A percentile compares a stretch with the other conserved stretches of the same genome.
Conservation (phyloP, 768 basidiomycete species). For the Calocybe indica region DNA sequence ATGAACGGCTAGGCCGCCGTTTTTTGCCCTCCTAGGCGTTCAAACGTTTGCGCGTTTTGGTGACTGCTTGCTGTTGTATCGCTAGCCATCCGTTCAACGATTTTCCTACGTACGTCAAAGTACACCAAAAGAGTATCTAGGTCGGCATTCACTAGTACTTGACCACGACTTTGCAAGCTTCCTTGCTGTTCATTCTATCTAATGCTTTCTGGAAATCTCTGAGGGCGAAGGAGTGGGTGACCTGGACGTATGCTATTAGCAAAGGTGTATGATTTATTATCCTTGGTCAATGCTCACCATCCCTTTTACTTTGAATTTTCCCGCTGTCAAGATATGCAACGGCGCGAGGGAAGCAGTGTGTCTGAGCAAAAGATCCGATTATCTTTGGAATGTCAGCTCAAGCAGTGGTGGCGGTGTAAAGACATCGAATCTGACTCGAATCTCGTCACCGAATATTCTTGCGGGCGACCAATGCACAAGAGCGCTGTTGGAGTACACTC, state of each 20-base stretch:
- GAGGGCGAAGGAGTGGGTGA: conserved; percentile 55
- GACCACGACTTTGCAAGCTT: conserved; percentile 46
- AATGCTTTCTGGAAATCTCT: conserved; percentile 59
- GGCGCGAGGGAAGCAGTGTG: conserved; percentile 73
- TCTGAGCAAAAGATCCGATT: conserved; percentile 75
- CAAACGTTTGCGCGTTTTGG: background rate
- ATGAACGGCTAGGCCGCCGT: conserved; percentile 14
- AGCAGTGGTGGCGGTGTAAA: background rate
- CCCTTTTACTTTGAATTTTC: conserved; percentile 62
- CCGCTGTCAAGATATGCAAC: conserved; percentile 73
- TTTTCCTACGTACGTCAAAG: background rate
- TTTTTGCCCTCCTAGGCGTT: no score
- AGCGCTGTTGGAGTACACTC: conserved; percentile 69
- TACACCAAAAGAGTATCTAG: background rate
- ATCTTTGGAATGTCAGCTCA: conserved; percentile 32
- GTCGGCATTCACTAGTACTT: conserved; percentile 23
- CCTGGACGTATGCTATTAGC: conserved; percentile 9
- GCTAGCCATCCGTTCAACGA: background rate
- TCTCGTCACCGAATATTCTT: conserved; percentile 75
- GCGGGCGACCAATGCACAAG: conserved; percentile 66
- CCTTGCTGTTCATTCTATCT: conserved; percentile 58
- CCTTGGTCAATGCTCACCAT: conserved; percentile 18
- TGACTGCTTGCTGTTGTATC: background rate
- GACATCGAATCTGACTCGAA: conserved; percentile 31
- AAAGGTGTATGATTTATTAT: background rate